These are phyloP conservation scores for Russula foetens DNA, from an alignment of 768 basidiomycete genomes.

Conservation along the genomic window DNA sequence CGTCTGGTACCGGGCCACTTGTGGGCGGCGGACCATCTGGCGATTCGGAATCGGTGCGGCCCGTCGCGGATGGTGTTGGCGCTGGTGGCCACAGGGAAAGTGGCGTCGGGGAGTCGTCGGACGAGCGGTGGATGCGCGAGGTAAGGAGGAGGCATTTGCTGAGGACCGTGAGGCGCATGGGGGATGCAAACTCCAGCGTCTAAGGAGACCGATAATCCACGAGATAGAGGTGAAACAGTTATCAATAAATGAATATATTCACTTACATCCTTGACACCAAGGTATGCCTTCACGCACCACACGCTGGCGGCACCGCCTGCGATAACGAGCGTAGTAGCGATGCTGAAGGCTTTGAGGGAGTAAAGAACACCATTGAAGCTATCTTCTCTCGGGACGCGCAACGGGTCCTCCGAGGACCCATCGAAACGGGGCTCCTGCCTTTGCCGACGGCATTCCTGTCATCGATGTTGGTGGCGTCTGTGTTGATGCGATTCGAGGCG, in stretches of 20 bases:
- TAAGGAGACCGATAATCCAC: constrained; percentile 22
- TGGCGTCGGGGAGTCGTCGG: constrained; percentile 22
- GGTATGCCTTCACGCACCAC: constrained; percentile 40
- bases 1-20: neutral
- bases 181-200: constrained; percentile 51
- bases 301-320: constrained; percentile 38
- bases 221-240: neutral
- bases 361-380: constrained; percentile 45
- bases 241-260: neutral
- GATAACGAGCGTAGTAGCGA: constrained; percentile 55
- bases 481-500: neutral
- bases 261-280: constrained; percentile 53
- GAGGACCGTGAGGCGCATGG: constrained; percentile 45
- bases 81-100: constrained; percentile 1
- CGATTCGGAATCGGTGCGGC: no score
- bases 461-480: neutral
- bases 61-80: no score
- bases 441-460: neutral
- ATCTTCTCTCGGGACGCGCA: constrained; percentile 20
- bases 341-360: constrained; percentile 53
- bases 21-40: neutral
- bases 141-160: constrained; percentile 42
- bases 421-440: neutral
- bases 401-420: neutral
- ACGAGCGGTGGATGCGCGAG: constrained; percentile 43